Conservation (phyloP, 2,329 filamentous ascomycete species). For the Penicillium sp. region DNA sequence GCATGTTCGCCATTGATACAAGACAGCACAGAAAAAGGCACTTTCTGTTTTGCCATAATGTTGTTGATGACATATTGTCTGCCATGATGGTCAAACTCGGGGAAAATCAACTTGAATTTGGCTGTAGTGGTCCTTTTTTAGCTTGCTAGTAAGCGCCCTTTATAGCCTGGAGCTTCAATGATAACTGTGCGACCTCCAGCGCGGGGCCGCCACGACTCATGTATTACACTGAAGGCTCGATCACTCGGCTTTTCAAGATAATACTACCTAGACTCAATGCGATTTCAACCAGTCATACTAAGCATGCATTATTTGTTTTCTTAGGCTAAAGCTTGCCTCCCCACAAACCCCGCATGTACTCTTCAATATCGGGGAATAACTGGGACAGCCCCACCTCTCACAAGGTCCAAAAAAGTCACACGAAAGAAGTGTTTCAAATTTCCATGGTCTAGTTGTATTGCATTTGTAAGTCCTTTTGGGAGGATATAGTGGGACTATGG, state of each 20-base stretch:
- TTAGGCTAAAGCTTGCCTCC: not conserved
- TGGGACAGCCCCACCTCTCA: slow-evolving; percentile 11
- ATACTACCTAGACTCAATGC: not conserved
- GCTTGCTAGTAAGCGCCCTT: no score
- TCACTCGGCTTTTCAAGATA: not conserved
- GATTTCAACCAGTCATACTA: not conserved
- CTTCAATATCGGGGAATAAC: not conserved
- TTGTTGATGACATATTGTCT: slow-evolving; percentile 10
- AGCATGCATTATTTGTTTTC: not conserved
- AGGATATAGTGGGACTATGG: not conserved
- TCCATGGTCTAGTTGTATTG: no score
- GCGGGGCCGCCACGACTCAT: not conserved
- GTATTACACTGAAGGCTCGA: not conserved
- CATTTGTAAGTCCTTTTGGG: no score
- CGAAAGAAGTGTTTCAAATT: not conserved
- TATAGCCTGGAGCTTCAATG: no score
- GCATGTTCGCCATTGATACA: slow-evolving; percentile 24
- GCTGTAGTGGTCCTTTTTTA: no score
- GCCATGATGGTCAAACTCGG: not conserved
- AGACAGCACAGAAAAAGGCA: slow-evolving; percentile 18
- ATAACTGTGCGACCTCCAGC: no score
- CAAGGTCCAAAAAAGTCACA: not conserved
- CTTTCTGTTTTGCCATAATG: slow-evolving; percentile 22
- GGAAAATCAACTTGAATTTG: not conserved
- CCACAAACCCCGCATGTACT: slow-evolving; percentile 12